Evolutionary conservation across 2,329 filamentous ascomycete genomes (phyloP).

Genomic region (Neurospora sp.): DNA sequence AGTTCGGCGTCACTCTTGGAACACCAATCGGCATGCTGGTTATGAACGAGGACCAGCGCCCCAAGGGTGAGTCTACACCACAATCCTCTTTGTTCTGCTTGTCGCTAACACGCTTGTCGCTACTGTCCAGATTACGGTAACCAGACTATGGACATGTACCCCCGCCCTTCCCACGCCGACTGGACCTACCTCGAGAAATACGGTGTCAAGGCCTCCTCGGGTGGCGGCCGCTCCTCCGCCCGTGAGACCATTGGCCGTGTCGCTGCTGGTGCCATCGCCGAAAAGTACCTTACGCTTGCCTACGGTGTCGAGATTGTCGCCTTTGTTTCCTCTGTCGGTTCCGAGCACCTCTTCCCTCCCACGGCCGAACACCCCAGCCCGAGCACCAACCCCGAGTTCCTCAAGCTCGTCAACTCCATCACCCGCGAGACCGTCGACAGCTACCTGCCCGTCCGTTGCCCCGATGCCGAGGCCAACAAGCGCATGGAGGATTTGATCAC

Average conservation of each 20-base stretch:
- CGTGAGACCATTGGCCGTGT: conserved; percentile 91
- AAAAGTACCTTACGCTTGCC: conserved; percentile 76
- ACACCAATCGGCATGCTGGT: conserved; percentile 85
- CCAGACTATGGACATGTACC: conserved; percentile 84
- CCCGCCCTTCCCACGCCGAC: conserved; percentile 86
- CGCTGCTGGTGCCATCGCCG: conserved; percentile 81
- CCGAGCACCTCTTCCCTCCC: conserved; percentile 65
- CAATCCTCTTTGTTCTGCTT: not conserved
- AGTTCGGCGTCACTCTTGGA: conserved; percentile 80
- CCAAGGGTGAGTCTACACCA: conserved; percentile 35
- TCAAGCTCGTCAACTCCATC: conserved; percentile 61
- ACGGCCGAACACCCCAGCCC: conserved; percentile 56
- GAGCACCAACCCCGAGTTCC: conserved; percentile 69
- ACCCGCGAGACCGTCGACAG: conserved; percentile 69
- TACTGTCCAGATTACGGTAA: conserved; percentile 61
- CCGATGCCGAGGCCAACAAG: conserved; percentile 50
- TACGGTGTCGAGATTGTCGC: conserved; percentile 87
- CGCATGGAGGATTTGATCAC: conserved; percentile 75
- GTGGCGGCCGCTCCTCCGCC: conserved; percentile 84
- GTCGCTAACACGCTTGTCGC: not conserved
- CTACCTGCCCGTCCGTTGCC: conserved; percentile 81
- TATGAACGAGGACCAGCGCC: conserved; percentile 84
- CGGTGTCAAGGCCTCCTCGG: conserved; percentile 81
- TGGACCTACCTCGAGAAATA: conserved; percentile 98
- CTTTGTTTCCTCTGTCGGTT: conserved; percentile 79